Evolutionary conservation across 768 basidiomycete genomes (phyloP).

Genomic region (Psilocybe subaeruginosa): DNA sequence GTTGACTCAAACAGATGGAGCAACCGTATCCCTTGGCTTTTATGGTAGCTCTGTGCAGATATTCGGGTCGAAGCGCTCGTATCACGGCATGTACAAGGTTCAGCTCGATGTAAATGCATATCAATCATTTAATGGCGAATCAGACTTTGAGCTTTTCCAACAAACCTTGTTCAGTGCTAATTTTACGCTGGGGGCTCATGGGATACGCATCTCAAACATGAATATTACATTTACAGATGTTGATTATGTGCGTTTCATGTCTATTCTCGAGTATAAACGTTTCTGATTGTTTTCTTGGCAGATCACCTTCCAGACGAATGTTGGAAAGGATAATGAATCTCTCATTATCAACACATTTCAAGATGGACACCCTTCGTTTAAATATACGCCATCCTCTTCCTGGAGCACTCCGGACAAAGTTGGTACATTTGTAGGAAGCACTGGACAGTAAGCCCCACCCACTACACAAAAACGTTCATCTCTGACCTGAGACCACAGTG

Average conservation of each 20-base stretch:
- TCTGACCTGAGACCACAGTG: slow-evolving; percentile 3
- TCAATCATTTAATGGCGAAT: slow-evolving; percentile 11
- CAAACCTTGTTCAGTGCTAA: slow-evolving; percentile 1
- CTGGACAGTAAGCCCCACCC: slow-evolving; percentile 21
- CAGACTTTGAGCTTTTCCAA: background rate
- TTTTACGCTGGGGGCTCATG: slow-evolving; percentile 18
- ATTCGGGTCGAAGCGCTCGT: slow-evolving; percentile 41
- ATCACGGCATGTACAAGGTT: slow-evolving; percentile 37
- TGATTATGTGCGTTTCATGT: slow-evolving; percentile 33
- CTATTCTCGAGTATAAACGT: background rate
- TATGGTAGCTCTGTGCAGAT: slow-evolving; percentile 40
- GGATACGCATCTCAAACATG: slow-evolving; percentile 23
- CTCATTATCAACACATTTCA: slow-evolving; percentile 27
- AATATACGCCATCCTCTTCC: slow-evolving; percentile 21
- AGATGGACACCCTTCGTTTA: slow-evolving; percentile 24
- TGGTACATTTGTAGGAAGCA: slow-evolving; percentile 12
- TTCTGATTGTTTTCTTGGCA: background rate
- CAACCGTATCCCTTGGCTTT: slow-evolving; percentile 34
- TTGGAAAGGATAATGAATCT: slow-evolving; percentile 23
- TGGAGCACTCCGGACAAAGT: slow-evolving; percentile 14
- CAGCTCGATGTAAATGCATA: slow-evolving; percentile 21
- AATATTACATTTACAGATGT: slow-evolving; percentile 34
- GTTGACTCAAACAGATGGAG: slow-evolving; percentile 30
- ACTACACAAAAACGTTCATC: background rate
- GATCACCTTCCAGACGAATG: slow-evolving; percentile 21